Percentiles rank a stretch among this genome's conserved stretches.
Conservation (phyloP, 176 grass and related monocot species). For the Melocanna baccifera region DNA sequence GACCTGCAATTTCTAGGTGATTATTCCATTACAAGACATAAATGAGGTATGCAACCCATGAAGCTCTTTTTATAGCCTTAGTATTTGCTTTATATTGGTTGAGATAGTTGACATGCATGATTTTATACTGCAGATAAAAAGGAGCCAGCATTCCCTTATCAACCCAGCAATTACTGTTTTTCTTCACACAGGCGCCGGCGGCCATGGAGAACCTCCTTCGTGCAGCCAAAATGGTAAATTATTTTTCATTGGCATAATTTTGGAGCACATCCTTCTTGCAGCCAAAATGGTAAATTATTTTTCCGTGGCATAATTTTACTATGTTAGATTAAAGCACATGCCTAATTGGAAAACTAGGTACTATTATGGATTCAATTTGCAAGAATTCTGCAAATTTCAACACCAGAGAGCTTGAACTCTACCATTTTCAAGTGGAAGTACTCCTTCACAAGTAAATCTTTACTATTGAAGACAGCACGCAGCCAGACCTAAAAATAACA, state of each 20-base stretch:
- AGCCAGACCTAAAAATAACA: slow-evolving; percentile 1
- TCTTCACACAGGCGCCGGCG: slow-evolving; percentile 62
- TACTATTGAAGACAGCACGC: not conserved
- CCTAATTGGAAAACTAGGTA: slow-evolving; percentile 13
- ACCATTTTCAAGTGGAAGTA: slow-evolving; percentile 23
- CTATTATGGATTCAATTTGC: not conserved
- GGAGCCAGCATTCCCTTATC: slow-evolving; percentile 82
- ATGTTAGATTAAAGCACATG: not conserved
- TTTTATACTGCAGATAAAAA: slow-evolving; percentile 65
- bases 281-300: slow-evolving; percentile 55
- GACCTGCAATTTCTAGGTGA: slow-evolving; percentile 55
- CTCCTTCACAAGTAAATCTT: not conserved
- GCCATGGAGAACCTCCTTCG: slow-evolving; percentile 55
- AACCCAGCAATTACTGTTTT: slow-evolving; percentile 84
- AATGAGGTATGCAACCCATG: slow-evolving; percentile 57
- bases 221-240: slow-evolving; percentile 60
- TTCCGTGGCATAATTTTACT: not conserved
- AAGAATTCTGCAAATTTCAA: slow-evolving; percentile 8
- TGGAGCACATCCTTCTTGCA: slow-evolving; percentile 50
- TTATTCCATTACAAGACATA: slow-evolving; percentile 90
- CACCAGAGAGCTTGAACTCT: not conserved
- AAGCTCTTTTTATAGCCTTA: slow-evolving; percentile 22
- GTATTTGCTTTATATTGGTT: slow-evolving; percentile 8
- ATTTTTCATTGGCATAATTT: slow-evolving; percentile 14
- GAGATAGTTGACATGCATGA: slow-evolving; percentile 15